Evolutionary conservation across 2,329 filamentous ascomycete genomes (phyloP).

Genomic region (Neodidymelliopsis sp.): DNA sequence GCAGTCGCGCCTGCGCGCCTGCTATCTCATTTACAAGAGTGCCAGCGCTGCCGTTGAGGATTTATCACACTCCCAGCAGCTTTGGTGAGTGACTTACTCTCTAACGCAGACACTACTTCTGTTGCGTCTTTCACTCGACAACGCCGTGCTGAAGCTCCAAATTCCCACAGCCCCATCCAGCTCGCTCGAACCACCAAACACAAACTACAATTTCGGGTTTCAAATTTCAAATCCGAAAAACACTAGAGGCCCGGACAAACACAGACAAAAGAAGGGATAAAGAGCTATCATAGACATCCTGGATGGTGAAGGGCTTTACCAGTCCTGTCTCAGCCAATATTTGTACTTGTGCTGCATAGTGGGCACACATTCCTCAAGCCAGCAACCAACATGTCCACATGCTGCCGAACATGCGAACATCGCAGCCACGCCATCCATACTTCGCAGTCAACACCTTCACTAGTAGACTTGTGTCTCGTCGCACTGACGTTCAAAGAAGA

Average conservation of each 20-base stretch:
- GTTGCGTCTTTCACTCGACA: constrained; percentile 2
- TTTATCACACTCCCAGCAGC: neutral
- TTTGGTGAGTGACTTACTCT: neutral
- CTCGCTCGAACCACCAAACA: constrained; percentile 3
- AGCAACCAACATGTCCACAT: constrained; percentile 13
- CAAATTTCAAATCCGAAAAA: neutral
- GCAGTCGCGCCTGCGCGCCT: neutral
- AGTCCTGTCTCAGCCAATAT: neutral
- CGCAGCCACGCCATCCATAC: constrained; percentile 31
- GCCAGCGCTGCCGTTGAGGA: neutral
- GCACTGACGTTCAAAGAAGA: constrained; percentile 33
- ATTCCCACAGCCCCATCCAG: constrained; percentile 12
- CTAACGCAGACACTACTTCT: neutral
- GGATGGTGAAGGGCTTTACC: no score
- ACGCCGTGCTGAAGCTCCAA: neutral
- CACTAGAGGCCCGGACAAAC: neutral
- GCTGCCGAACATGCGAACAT: constrained; percentile 40
- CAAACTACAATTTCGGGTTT: constrained; percentile 3
- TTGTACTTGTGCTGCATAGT: neutral
- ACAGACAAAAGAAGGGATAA: no score
- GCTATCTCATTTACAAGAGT: constrained; percentile 10
- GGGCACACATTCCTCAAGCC: neutral
- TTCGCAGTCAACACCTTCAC: constrained; percentile 18
- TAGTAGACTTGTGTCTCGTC: constrained; percentile 33
- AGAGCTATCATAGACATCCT: no score